These are phyloP conservation scores for Gautieria morchelliformis DNA, from an alignment of 768 basidiomycete genomes.

Conservation along the genomic window DNA sequence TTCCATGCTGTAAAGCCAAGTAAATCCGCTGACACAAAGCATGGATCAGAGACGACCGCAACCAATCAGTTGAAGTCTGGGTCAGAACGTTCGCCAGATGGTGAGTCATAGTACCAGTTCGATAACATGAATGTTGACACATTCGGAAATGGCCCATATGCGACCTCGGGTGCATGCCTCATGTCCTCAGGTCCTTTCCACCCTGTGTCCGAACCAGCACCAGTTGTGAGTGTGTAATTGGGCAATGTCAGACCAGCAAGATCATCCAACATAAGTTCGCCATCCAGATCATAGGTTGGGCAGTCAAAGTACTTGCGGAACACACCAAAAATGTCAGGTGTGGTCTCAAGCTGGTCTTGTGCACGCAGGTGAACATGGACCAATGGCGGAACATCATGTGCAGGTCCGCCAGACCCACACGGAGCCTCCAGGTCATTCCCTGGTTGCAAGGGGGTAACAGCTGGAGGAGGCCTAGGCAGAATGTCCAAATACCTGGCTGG, in stretches of 20 bases:
- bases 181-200: background rate
- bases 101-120: background rate
- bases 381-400: background rate
- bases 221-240: no score
- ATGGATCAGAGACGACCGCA: background rate
- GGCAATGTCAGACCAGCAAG: background rate
- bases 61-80: background rate
- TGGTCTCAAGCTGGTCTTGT: conserved; percentile 14
- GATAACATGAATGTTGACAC: background rate
- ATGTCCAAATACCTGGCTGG: background rate
- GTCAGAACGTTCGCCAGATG: background rate
- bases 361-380: conserved; percentile 9
- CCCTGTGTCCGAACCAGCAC: background rate
- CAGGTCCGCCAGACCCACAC: no score
- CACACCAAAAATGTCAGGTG: conserved; percentile 15
- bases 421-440: no score
- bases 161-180: background rate
- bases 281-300: conserved; percentile 20
- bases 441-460: no score
- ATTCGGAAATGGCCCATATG: background rate
- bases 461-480: background rate
- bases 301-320: conserved; percentile 15
- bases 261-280: conserved; percentile 3
- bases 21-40: background rate
- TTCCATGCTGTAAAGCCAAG: background rate